Base-by-base conservation (phyloP, 2,329 filamentous ascomycete genomes). In the Aspergillus clavatus region DNA sequence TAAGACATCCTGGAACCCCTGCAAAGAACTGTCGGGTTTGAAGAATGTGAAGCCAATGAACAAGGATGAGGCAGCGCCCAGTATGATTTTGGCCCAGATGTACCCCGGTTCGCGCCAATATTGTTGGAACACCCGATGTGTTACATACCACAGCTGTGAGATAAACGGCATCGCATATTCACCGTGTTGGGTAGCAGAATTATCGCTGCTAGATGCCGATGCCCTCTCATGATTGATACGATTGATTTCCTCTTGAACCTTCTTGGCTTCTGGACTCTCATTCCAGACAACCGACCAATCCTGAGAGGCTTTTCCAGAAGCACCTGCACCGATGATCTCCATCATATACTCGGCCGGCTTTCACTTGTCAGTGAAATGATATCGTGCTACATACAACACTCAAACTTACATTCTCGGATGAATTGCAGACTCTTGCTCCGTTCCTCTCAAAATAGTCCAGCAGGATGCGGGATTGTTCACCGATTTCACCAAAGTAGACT, bases 21-120 rank as follows among this genome's bases (percentile, higher is more conserved):
- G 86, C 33, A 84, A 78, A 7, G 80, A 82, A 68, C 83, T 83
- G 23, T 81, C 80, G 1, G 86, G 82, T 31, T 81, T 77, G 75
- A 80, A 87, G 69, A 93, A 89, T 42, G 85, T 83, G 65, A 90
- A 89, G 23, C 87, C 88, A 58, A 93, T 87, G 65, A 91, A 91
- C 5, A 67, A 90, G 83, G 68, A 75, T 50, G 61, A 63, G 26
- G 61, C 67, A 10, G 78, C 72, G 59, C 84, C 88, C n/a, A 94
- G 79, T 4, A 78, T 72, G 1, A 79, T 66, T 73, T 95, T 95
- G 55, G 86, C 83, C 73, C 89, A 93, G 63, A 95, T 87, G 72
- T 94, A 93, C 2, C 82, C 79, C 0, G 89, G 89, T 1, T 84
- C 89, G 48, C 89, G 84, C 88, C 89, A 94, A 75, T 91, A 93